Evolutionary conservation across 768 basidiomycete species (phyloP).

Genomic region (Collybiopsis confluens): DNA sequence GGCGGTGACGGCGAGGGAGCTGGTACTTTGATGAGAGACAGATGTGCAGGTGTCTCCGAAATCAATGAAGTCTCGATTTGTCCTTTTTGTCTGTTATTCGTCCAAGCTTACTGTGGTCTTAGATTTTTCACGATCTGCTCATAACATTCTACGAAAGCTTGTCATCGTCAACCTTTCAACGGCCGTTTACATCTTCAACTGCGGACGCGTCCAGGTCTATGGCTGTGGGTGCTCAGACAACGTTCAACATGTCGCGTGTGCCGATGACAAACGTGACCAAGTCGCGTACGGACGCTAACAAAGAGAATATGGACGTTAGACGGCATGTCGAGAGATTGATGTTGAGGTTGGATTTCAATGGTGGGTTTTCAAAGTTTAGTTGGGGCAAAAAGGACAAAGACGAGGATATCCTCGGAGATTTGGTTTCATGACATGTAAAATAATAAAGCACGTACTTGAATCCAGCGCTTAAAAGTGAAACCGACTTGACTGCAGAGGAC

Average conservation of each 20-base stretch:
- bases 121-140: constrained; percentile 67
- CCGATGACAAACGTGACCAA: not conserved
- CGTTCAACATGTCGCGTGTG: constrained; percentile 39
- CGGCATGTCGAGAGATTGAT: constrained; percentile 81
- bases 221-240: constrained; percentile 49
- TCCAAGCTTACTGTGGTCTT: constrained; percentile 4
- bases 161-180: constrained; percentile 71
- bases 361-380: constrained; percentile 56
- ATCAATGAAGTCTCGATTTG: constrained; percentile 63
- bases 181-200: constrained; percentile 48
- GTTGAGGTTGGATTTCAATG: constrained; percentile 83
- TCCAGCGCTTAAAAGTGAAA: not conserved
- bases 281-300: constrained; percentile 46
- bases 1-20: constrained; percentile 50
- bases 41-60: constrained; percentile 63
- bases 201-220: constrained; percentile 70
- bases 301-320: constrained; percentile 58
- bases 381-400: constrained; percentile 20
- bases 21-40: constrained; percentile 69
- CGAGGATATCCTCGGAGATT: constrained; percentile 34
- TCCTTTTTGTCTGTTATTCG: not conserved
- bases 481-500: not conserved
- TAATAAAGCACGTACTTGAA: not conserved
- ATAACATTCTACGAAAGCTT: constrained; percentile 80
- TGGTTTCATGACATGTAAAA: not conserved